Conservation (phyloP, 768 basidiomycete species). For the Suillus subalutaceus region DNA sequence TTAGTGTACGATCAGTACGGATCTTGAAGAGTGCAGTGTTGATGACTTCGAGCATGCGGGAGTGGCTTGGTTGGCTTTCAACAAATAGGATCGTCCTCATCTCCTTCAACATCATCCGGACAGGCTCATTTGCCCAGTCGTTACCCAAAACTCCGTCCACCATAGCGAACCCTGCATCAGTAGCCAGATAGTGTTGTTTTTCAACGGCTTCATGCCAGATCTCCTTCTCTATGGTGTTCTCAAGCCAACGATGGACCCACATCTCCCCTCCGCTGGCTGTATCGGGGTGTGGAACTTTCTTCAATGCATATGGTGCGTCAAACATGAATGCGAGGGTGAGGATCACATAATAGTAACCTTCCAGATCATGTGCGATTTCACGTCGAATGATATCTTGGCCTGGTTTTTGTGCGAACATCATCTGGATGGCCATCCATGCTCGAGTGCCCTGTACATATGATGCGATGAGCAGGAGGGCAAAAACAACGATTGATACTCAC, state of each 20-base stretch:
- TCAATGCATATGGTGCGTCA: not conserved
- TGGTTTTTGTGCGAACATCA: not conserved
- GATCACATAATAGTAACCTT: not conserved
- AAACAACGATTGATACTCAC: too few species aligned
- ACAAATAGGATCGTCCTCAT: not conserved
- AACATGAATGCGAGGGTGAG: not conserved
- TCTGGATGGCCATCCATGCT: not conserved
- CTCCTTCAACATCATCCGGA: not conserved
- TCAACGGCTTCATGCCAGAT: not conserved
- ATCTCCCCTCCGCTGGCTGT: not conserved
- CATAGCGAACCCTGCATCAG: not conserved
- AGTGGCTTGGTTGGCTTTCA: not conserved
- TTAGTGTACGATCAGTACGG: not conserved
- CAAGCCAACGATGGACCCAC: not conserved
- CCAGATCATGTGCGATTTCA: not conserved
- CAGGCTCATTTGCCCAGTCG: not conserved
- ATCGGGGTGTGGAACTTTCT: not conserved
- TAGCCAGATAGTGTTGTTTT: slow-evolving; percentile 1
- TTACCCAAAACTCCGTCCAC: not conserved
- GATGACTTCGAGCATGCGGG: not conserved
- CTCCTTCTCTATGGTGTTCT: not conserved
- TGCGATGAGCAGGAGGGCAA: too few species aligned
- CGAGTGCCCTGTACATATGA: too few species aligned
- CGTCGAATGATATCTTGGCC: not conserved
- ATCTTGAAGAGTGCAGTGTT: not conserved